phyloP scores from a whole-genome alignment of 73 alveolate genomes.

The Paraurostyla sp. region DNA sequence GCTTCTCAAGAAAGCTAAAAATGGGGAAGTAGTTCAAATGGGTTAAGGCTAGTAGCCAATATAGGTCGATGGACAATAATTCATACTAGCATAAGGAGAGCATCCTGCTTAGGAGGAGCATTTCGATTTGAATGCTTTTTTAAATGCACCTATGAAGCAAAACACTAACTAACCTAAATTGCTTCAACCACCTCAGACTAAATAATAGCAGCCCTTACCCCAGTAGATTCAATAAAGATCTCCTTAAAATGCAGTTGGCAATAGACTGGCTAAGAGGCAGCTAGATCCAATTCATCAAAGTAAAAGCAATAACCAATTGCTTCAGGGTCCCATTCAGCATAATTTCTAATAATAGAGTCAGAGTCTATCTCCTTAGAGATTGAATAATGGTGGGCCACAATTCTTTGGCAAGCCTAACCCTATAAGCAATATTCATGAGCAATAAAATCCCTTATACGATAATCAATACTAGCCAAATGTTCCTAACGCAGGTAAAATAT shows the following conservation, averaged over 20 bases:
- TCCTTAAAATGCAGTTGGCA: too few species aligned
- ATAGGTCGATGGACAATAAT: neutral
- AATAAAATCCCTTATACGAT: neutral
- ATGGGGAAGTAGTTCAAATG: neutral
- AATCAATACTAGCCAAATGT: neutral
- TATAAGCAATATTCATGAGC: neutral
- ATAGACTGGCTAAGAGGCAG: too few species aligned
- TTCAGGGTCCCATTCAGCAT: too few species aligned
- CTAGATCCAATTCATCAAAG: neutral
- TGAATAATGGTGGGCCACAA: neutral
- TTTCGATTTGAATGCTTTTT: neutral
- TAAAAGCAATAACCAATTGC: neutral
- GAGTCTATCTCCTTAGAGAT: neutral
- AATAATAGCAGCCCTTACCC: neutral
- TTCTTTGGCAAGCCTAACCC: neutral
- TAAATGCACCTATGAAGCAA: neutral
- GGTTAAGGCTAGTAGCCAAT: neutral
- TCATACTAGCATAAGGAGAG: neutral
- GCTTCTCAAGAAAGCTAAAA: too few species aligned
- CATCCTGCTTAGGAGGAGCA: neutral
- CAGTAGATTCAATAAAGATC: neutral
- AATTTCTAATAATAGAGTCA: too few species aligned
- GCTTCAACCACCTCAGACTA: too few species aligned
- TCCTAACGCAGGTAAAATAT: neutral
- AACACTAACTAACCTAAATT: neutral